Base-by-base conservation (phyloP, 495 filamentous ascomycete species). In the Aspergillus baeticus region DNA sequence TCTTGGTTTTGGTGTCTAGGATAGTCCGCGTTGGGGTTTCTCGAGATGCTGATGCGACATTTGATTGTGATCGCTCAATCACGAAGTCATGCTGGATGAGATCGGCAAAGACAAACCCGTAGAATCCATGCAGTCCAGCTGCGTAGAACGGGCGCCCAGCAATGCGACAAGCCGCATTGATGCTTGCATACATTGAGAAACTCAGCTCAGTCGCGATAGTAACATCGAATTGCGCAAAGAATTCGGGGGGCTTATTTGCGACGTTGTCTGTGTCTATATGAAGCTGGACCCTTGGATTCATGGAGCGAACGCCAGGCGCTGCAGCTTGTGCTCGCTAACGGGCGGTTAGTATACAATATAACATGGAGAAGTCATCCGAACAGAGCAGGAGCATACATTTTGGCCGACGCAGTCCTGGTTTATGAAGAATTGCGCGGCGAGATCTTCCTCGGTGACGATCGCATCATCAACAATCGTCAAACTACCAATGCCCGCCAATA, bases 101-200 rank as follows among this genome's bases (percentile, higher is more conserved):
- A 66, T 98, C 94, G 18, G 90, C 87, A 69, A 98, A 98, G 49
- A 96, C 87, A 67, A 89, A 98, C 26, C 95, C 95, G 71, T 96
- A 96, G 64, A 97, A 81, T 21, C 94, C 94, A 68, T 96, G 91
- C 10, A 87, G 82, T 42, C 84, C 86, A 17, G 90, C 89, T 26
- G 92, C 91, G 71, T 98, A 98, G 75, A 96, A 96, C 20, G 89
- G 85, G 36, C 83, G 81, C 56, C 82, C 78, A 51, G 86, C 81
- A 20, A 93, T 72, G 29, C 92, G 87, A 36, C 90, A 90, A 13
- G 86, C 84, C 10, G 87, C 87, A 69, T 98, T 96, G 73, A 97
- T 88, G 11, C 77, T 78, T 31, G 82, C 84, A 54, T 95, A 83
- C 3, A 83, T 80, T 13, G 78, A 69, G 53, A 91, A 84, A 61